phyloP scores from a whole-genome alignment of 805 yeast species.

The Brettanomyces custersianus region DNA sequence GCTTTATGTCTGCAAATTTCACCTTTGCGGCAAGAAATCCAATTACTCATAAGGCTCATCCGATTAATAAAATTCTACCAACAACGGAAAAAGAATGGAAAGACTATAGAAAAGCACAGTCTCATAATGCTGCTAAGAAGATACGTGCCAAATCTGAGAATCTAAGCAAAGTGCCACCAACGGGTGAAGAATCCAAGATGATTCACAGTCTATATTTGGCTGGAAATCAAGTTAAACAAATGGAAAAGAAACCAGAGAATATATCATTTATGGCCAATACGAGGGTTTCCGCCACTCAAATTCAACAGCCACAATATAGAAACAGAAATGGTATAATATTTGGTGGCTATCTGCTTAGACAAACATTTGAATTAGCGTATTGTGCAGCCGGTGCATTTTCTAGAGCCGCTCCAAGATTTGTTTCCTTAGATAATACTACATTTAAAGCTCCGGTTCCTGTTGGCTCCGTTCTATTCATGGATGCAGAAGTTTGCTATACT shows the following conservation, averaged over 20 bases:
- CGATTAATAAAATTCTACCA: conserved; percentile 76
- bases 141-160: conserved; percentile 59
- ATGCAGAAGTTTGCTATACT: conserved; percentile 78
- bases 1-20: conserved; percentile 82
- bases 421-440: conserved; percentile 82
- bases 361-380: conserved; percentile 88
- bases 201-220: conserved; percentile 72
- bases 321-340: conserved; percentile 92
- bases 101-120: conserved; percentile 82
- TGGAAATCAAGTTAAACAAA: conserved; percentile 29
- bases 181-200: conserved; percentile 63
- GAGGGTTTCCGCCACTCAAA: conserved; percentile 59
- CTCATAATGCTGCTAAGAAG: conserved; percentile 81
- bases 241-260: conserved; percentile 36
- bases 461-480: conserved; percentile 78
- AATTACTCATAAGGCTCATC: conserved; percentile 79
- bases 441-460: conserved; percentile 95
- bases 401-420: conserved; percentile 78
- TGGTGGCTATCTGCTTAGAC: conserved; percentile 90
- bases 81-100: conserved; percentile 67
- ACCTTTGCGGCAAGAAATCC: conserved; percentile 96
- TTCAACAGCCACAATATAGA: conserved; percentile 96
- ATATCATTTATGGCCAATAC: conserved; percentile 67
- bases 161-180: conserved; percentile 58
- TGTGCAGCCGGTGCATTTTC: conserved; percentile 88